Base-by-base conservation (phyloP, 1,284 basidiomycete species). In the Papiliotrema fonsecae region DNA sequence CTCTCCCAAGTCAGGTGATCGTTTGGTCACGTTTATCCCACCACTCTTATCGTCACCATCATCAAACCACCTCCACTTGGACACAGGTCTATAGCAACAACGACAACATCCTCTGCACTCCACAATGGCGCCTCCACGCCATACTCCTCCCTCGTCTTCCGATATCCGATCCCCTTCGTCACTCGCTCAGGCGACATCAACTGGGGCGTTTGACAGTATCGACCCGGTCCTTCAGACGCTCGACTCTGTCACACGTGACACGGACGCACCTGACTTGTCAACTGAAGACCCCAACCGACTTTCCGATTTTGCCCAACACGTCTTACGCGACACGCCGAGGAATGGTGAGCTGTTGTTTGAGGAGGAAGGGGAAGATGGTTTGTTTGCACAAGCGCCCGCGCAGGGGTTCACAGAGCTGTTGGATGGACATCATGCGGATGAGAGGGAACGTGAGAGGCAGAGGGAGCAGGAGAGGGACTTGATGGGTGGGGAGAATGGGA, bases 241-340 rank as follows among this genome's bases (percentile, higher is more conserved):
- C 36, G 54, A 36, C n/a, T 51, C 38, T 7, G 38, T 42, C 31
- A n/a, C 30, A 28, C 45, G n/a, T 36, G 30, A 4, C 21, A 25
- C 30, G 24, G 19, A 31, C 40, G 14, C 47, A 27, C 4, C 32
- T 14, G 39, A 18, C 19, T 24, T 24, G 24, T 13, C 39, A 41
- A 25, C 7, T 6, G 11, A 18, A 18, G 44, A 45, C 4, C 21
- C 47, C 35, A 58, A 58, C 37, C 60, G 57, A 7, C 50, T 63
- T 4, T 50, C 49, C 14, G 42, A 50, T 25, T 61, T 63, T 37
- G 61, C 58, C 16, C 55, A 61, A 42, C 61, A 63, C 39, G 55
- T 58, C 27, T 50, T 63, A 6, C 36, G 21, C 5, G 38, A 25
- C 30, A 16, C 10, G 6, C 14, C 21, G 38, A 13, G 24, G 19